Percentiles rank a stretch among this genome's conserved stretches.
These are phyloP conservation scores for Ophiostoma himal-ulmi DNA, from an alignment of 2,329 filamentous ascomycete genomes.

Conservation along the genomic window DNA sequence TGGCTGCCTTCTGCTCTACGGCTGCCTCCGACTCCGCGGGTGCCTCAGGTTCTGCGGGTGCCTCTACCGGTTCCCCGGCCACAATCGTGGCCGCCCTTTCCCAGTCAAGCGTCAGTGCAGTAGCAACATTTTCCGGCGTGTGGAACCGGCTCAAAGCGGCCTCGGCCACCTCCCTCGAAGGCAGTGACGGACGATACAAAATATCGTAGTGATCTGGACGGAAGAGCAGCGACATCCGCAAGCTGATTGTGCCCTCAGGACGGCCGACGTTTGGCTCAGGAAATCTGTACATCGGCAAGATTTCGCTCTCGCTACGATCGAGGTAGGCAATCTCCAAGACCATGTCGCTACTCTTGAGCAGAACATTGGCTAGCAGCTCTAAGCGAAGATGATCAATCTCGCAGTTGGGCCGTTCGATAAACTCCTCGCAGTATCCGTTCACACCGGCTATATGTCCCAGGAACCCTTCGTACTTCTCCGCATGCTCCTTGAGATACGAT, in stretches of 20 bases:
- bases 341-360: conserved; percentile 73
- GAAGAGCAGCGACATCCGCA: conserved; percentile 56
- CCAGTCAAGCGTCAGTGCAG: neutral
- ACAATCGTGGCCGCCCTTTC: neutral
- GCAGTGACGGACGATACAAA: conserved; percentile 53
- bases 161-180: conserved; percentile 6
- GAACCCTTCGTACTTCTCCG: conserved; percentile 65
- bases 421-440: conserved; percentile 61
- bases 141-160: conserved; percentile 15
- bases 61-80: neutral
- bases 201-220: conserved; percentile 89
- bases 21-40: neutral
- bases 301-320: conserved; percentile 71
- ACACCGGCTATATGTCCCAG: conserved; percentile 55
- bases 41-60: neutral
- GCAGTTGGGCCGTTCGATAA: conserved; percentile 66
- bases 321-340: conserved; percentile 86
- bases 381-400: conserved; percentile 93
- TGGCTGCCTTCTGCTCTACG: neutral
- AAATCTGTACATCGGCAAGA: conserved; percentile 67
- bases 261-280: conserved; percentile 48
- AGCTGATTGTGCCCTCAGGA: conserved; percentile 40
- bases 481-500: conserved; percentile 74
- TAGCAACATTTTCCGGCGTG: conserved; percentile 1
- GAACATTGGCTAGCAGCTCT: conserved; percentile 66